Conservation (phyloP, 257 asterid genomes). For the Solanum tacnaense region DNA sequence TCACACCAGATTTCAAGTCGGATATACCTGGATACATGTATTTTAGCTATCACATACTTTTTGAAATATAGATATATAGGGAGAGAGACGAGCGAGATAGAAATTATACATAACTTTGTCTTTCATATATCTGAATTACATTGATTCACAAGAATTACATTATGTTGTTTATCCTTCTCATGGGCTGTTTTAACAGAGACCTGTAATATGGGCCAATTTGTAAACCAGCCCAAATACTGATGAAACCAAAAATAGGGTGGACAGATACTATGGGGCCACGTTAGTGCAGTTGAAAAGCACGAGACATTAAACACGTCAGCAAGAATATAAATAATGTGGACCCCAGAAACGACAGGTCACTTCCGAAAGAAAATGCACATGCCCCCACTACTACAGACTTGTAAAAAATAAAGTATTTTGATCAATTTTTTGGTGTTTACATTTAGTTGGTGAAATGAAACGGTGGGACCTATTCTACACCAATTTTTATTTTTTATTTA, state of each 20-base stretch:
- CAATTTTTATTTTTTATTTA: too few relatives aligned
- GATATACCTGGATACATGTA: too few relatives aligned
- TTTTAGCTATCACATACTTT: too few relatives aligned
- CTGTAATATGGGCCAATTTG: neutral
- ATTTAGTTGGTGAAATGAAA: neutral
- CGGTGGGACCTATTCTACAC: neutral
- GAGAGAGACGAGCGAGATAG: too few relatives aligned
- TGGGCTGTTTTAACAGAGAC: neutral
- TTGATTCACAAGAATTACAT: too few relatives aligned
- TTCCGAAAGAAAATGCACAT: neutral
- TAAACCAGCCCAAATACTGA: neutral
- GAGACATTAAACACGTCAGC: neutral
- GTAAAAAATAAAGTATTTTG: neutral
- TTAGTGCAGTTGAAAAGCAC: neutral
- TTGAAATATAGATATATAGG: too few relatives aligned
- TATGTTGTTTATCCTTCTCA: neutral
- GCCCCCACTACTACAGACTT: neutral
- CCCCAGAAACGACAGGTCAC: neutral
- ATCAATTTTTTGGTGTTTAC: neutral
- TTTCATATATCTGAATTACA: too few relatives aligned
- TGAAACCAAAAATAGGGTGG: too few relatives aligned
- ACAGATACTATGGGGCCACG: neutral
- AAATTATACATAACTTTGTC: too few relatives aligned
- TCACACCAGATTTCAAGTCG: accelerated
- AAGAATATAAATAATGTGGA: neutral